Conservation (phyloP, 73 alveolate genomes). For the Stentor coeruleus region DNA sequence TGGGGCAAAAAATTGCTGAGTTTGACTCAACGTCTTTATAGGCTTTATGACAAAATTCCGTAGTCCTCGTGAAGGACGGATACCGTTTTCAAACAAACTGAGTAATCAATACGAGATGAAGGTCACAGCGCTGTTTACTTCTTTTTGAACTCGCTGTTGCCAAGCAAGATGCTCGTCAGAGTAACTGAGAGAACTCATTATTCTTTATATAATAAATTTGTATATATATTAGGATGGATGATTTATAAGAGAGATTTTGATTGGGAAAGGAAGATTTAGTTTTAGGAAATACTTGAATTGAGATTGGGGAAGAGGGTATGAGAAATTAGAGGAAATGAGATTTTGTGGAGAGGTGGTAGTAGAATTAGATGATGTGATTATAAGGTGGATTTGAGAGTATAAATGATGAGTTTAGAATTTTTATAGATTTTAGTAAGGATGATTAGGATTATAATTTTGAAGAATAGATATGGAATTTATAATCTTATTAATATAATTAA, state of each 20-base stretch:
- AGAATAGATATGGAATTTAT: no score
- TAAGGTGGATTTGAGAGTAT: no score
- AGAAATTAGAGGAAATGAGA: no score
- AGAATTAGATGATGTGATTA: no score
- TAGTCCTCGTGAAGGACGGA: no score
- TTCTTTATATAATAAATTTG: neutral
- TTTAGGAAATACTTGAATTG: no score
- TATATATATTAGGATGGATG: neutral
- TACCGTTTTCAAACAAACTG: neutral
- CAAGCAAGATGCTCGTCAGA: slow-evolving; percentile 19
- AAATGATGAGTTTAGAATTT: no score
- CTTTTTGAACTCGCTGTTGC: slow-evolving; percentile 22
- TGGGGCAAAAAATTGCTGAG: neutral
- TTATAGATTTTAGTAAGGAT: no score
- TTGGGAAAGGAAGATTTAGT: no score
- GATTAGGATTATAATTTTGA: no score
- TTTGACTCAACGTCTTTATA: neutral
- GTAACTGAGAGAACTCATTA: slow-evolving; percentile 11
- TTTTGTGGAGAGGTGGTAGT: no score
- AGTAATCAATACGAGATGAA: neutral
- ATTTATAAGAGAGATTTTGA: neutral
- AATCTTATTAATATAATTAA: no score
- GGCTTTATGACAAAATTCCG: neutral
- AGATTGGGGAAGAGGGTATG: neutral
- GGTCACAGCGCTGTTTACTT: neutral